Evolutionary conservation across 228 moss, liverwort and hornwort species (phyloP).

Genomic region (Sphagnum fallax): DNA sequence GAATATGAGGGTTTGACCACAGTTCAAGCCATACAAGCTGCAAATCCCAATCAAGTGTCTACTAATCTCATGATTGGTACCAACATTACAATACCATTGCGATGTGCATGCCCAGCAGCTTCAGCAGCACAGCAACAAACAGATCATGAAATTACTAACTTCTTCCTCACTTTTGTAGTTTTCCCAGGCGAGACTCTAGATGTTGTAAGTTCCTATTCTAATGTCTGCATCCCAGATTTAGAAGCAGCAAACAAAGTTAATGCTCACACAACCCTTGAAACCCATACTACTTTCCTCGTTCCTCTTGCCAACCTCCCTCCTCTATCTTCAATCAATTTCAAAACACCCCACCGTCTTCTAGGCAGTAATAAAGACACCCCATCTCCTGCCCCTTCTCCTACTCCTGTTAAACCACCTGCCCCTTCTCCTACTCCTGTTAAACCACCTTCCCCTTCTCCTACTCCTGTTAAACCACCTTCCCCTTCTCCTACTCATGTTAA

Average conservation of each 20-base stretch:
- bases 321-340: conserved; percentile 6
- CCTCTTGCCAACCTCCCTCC: conserved; percentile 37
- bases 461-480: no score
- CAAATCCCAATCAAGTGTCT: conserved; percentile 7
- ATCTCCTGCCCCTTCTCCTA: background rate
- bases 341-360: conserved; percentile 10
- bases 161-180: conserved; percentile 48
- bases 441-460: no score
- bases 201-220: conserved; percentile 22
- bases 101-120: conserved; percentile 28
- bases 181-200: conserved; percentile 13
- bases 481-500: no score
- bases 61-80: conserved; percentile 7
- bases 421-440: background rate
- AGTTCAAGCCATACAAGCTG: conserved; percentile 4
- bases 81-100: conserved; percentile 17
- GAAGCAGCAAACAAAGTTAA: conserved; percentile 23
- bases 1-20: conserved; percentile 18
- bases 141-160: background rate
- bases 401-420: background rate
- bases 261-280: background rate
- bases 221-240: conserved; percentile 23
- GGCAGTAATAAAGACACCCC: conserved; percentile 6
- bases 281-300: conserved; percentile 45
- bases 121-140: conserved; percentile 1